Evolutionary conservation across 2,329 filamentous ascomycete species (phyloP), one percentile per base, ranked within the genome.

Genomic region (Colletotrichum sp.): DNA sequence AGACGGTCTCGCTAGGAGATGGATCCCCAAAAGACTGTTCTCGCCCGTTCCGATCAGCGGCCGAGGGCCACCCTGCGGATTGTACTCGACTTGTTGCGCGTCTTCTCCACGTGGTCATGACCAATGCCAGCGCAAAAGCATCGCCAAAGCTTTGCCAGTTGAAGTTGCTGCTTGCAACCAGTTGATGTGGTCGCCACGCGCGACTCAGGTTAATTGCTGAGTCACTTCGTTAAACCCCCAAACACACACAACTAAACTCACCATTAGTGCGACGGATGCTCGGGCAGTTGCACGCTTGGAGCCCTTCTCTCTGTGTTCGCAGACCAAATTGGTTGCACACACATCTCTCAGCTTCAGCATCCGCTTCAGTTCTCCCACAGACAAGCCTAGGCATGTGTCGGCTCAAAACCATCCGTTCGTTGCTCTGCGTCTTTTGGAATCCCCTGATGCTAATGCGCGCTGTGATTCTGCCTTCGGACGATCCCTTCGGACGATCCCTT

Each of bases 11-110:
- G 19, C 39, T 44, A 44, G 39, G 39, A 44, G 39, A 44, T 44
- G 39, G 39, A n/a, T 44, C 39, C 39, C 39, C 19, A 44, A 66
- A 44, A 25, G 49, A 25, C 44, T 55, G 69, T 52, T 72, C 72
- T 75, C 72, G 68, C 69, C 72, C 72, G 34, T 67, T 62, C 62
- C 36, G 68, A 66, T 62, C 61, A 71, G 68, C 44, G 49, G 29
- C 30, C 36, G 68, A 61, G 29, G 49, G 25, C 52, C 49, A 52
- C 36, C 68, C 52, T 72, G 68, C 62, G 69, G 32, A 44, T 11
- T 44, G 39, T 11, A 34, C 34, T 66, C 25, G 49, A 67, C 25
- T 30, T 71, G 16, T 75, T 66, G 30, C 63, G 36, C 30, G 62
- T 63, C 30, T 44, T 67, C 63, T 19, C 72, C 72, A 72, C 72